A percentile compares a stretch with the other conserved stretches of the same genome.
Evolutionary conservation across 2,329 filamentous ascomycete species (phyloP).

Genomic region (Aspergillus tubingensis): DNA sequence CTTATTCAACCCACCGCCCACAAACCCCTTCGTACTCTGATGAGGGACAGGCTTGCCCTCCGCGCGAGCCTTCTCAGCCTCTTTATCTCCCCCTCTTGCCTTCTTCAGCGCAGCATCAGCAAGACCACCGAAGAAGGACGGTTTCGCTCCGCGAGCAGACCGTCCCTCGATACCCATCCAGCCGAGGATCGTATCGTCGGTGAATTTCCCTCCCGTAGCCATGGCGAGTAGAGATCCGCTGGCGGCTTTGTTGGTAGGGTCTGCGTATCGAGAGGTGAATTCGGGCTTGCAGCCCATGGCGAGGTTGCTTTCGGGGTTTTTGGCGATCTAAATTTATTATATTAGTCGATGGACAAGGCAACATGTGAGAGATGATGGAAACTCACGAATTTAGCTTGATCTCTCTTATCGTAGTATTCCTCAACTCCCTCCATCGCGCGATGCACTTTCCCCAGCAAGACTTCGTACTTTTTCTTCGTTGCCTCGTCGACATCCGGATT

Average conservation of each 20-base stretch:
- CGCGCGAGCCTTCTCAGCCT: no score
- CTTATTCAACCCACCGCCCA: conserved; percentile 21
- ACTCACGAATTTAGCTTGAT: conserved; percentile 49
- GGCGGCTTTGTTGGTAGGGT: conserved; percentile 55
- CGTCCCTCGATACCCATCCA: conserved; percentile 4
- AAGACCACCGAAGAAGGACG: not conserved
- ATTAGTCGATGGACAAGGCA: no score
- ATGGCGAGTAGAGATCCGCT: conserved; percentile 51
- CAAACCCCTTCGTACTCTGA: not conserved
- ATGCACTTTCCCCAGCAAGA: conserved; percentile 20
- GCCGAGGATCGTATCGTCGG: conserved; percentile 17
- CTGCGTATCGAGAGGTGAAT: conserved; percentile 53
- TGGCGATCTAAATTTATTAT: conserved; percentile 21
- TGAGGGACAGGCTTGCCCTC: no score
- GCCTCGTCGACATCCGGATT: conserved; percentile 6
- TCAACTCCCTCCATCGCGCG: conserved; percentile 39
- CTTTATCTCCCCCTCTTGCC: no score
- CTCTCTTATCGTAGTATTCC: conserved; percentile 53
- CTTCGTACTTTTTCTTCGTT: not conserved
- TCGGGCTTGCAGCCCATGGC: conserved; percentile 32
- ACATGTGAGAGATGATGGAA: not conserved
- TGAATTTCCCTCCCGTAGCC: conserved; percentile 49
- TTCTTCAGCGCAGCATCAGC: no score
- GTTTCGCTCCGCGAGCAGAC: not conserved
- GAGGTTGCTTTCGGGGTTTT: conserved; percentile 47